Evolutionary conservation across 768 basidiomycete genomes (phyloP).

Genomic region (Cystobasidiopsis lactophilus): DNA sequence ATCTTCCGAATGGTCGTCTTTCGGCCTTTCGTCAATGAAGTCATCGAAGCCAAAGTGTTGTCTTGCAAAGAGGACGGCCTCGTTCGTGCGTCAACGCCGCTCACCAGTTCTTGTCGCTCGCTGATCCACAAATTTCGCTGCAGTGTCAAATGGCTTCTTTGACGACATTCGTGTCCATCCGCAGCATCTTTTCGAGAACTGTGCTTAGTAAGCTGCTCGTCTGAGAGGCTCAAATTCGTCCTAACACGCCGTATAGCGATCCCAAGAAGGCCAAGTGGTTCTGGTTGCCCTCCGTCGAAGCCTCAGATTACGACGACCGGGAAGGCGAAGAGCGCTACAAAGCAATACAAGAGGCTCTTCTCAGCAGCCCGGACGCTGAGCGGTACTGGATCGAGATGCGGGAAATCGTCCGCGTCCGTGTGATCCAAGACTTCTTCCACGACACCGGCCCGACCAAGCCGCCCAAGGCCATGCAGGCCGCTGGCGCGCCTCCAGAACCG

Average conservation of each 20-base stretch:
- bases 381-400: constrained; percentile 14
- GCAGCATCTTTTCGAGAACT: background rate
- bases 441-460: constrained; percentile 16
- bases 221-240: too few species aligned
- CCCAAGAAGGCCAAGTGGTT: background rate
- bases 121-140: background rate
- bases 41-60: constrained; percentile 69
- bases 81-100: constrained; percentile 35
- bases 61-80: constrained; percentile 69
- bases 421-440: constrained; percentile 17
- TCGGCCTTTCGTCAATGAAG: constrained; percentile 71
- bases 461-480: constrained; percentile 3
- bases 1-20: constrained; percentile 78
- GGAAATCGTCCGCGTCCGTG: constrained; percentile 16
- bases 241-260: background rate
- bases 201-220: background rate
- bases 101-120: too few species aligned
- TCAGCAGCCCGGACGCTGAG: constrained; percentile 10
- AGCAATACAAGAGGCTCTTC: constrained; percentile 6
- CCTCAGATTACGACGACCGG: background rate
- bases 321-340: background rate
- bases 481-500: too few species aligned
- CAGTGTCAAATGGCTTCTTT: background rate
- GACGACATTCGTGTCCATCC: background rate
- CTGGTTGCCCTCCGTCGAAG: background rate